A percentile compares a stretch with the other conserved stretches of the same genome.
phyloP scores from a whole-genome alignment of 2,329 filamentous ascomycete species.

The Aspergillus sp. region DNA sequence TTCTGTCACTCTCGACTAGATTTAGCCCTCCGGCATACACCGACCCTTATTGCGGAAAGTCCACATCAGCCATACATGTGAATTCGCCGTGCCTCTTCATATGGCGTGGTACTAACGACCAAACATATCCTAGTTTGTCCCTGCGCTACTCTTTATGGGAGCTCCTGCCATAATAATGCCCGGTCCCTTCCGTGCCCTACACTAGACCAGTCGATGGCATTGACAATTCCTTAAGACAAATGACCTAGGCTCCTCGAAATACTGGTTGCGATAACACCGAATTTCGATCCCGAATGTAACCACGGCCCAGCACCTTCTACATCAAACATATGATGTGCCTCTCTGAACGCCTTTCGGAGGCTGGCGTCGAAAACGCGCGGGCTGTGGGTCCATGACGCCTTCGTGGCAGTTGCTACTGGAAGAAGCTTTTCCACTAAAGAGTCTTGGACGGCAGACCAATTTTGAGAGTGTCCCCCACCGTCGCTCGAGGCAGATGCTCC shows the following conservation, averaged over 20 bases:
- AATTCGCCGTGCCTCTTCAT: neutral
- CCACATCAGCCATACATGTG: neutral
- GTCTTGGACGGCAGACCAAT: slow-evolving; percentile 1
- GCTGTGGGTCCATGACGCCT: slow-evolving; percentile 10
- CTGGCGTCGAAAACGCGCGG: slow-evolving; percentile 16
- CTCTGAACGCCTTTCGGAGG: slow-evolving; percentile 17
- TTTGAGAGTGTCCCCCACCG: slow-evolving; percentile 5
- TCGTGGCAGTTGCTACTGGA: slow-evolving; percentile 4
- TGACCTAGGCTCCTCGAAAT: slow-evolving; percentile 15
- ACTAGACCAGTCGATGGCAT: slow-evolving; percentile 6
- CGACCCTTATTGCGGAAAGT: neutral
- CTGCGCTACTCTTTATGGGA: too few species aligned
- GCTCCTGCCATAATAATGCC: neutral
- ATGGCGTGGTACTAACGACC: neutral
- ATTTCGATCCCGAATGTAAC: slow-evolving; percentile 8
- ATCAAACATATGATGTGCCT: slow-evolving; percentile 18
- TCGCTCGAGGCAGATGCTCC: slow-evolving; percentile 12
- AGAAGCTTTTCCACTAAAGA: slow-evolving; percentile 3
- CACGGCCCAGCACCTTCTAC: neutral
- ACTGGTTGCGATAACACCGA: slow-evolving; percentile 20
- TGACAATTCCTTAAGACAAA: slow-evolving; percentile 24
- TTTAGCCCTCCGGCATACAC: neutral
- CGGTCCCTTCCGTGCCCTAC: neutral
- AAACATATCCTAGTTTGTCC: too few species aligned
- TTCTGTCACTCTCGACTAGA: neutral